These are phyloP conservation scores for Trichoderma lentiforme DNA, from an alignment of 2,329 filamentous ascomycete genomes.

Conservation along the genomic window DNA sequence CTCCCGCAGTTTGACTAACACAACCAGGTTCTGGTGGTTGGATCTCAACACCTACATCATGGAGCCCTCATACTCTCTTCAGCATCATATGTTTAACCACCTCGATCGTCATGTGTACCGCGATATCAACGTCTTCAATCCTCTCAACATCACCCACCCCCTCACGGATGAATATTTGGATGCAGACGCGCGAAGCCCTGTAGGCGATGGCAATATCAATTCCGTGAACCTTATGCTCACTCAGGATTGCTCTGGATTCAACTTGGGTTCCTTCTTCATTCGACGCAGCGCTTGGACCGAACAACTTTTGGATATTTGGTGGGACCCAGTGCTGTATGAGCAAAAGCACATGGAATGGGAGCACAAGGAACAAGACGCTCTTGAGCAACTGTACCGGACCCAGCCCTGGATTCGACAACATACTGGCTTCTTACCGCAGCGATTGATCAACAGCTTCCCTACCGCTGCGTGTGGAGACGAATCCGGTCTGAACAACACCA, in stretches of 20 bases:
- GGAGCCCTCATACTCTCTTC: constrained; percentile 88
- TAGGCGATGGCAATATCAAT: constrained; percentile 71
- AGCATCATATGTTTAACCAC: constrained; percentile 83
- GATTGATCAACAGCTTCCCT: constrained; percentile 92
- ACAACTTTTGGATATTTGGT: constrained; percentile 90
- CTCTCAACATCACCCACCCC: constrained; percentile 88
- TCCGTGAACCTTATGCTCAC: constrained; percentile 87
- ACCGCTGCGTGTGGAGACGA: constrained; percentile 81
- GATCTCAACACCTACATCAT: constrained; percentile 98
- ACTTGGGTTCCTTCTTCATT: constrained; percentile 92
- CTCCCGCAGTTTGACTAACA: constrained; percentile 45
- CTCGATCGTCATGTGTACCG: constrained; percentile 76
- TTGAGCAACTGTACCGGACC: constrained; percentile 86
- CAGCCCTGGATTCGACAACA: constrained; percentile 92
- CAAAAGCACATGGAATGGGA: constrained; percentile 99
- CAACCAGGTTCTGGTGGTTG: constrained; percentile 92
- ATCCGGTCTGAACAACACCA: constrained; percentile 59
- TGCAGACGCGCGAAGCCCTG: constrained; percentile 63
- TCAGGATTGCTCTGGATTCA: constrained; percentile 95
- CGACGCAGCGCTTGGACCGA: constrained; percentile 85
- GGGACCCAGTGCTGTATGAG: constrained; percentile 96
- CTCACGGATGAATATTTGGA: constrained; percentile 73
- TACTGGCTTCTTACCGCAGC: constrained; percentile 84
- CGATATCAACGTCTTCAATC: constrained; percentile 95
- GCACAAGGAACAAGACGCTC: constrained; percentile 95